Evolutionary conservation across 129 eudicot genomes (phyloP), one percentile per base, ranked within the genome.

Genomic region (Deinandra increscens): DNA sequence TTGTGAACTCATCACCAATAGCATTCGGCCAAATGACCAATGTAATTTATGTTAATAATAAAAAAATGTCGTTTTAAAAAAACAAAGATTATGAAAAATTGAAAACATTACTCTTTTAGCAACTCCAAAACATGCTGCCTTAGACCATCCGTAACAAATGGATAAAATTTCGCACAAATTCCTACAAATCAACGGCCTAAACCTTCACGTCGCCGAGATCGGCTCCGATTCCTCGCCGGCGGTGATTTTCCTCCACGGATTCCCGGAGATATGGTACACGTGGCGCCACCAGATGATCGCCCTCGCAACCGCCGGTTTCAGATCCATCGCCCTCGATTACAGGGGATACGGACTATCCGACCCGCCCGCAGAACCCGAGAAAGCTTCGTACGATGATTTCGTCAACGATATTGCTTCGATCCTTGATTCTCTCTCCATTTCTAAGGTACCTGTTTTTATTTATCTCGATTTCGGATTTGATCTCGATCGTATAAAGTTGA

Each of bases 211-310:
- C 13, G 65, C 65, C 2, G 65, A 60, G 44, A n/a, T 60, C 65
- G 65, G 65, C 22, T 34, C 65, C 43, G 65, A 34, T 10, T 36
- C 13, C 2, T 29, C 65, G 4, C 65, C 65, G 0, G 43, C 65
- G 12, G 44, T 60, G 65, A 60, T 60, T 3, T 60, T 60, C 43
- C 65, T 60, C 15, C 65, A 60, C 22, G 65, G 65, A 0, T 60
- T 60, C 65, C 65, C 65, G 44, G 65, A 60, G 65, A 60, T 60
- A 60, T 60, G 65, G 65, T 60, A 60, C 65, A 60, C 22, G 2
- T 60, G 65, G 65, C 65, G 65, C 23, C 65, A 60, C 43, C 65
- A 60, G 43, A 60, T 60, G 65, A 31, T 60, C 1, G 44, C 65
- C 5, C 11, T 60, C 13, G 65, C 65, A 2, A 60, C 33, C 65